A percentile compares a stretch with the other conserved stretches of the same genome.
These are phyloP conservation scores for Colletotrichum zoysiae DNA, from an alignment of 2,329 filamentous ascomycete species.

Conservation along the genomic window DNA sequence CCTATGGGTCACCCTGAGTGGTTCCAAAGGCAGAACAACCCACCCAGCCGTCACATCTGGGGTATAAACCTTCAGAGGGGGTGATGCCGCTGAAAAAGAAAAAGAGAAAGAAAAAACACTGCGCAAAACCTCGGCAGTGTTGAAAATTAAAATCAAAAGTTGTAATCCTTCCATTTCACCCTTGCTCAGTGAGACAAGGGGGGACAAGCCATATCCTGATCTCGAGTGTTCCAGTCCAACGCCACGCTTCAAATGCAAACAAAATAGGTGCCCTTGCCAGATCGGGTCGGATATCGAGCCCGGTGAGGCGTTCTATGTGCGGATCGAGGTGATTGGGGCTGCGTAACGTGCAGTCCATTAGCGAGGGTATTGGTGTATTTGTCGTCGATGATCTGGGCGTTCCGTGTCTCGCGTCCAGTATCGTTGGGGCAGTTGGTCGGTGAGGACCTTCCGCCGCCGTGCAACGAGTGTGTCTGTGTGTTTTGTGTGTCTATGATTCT, in stretches of 20 bases:
- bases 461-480: slow-evolving; percentile 2
- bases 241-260: slow-evolving; percentile 37
- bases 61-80: slow-evolving; percentile 36
- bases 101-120: slow-evolving; percentile 9
- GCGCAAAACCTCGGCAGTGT: slow-evolving; percentile 11
- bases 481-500: slow-evolving; percentile 37
- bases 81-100: slow-evolving; percentile 21
- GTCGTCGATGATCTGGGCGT: background rate
- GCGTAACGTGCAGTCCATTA: slow-evolving; percentile 37
- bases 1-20: background rate
- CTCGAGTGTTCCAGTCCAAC: slow-evolving; percentile 33
- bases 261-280: slow-evolving; percentile 32
- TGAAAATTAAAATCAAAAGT: slow-evolving; percentile 17
- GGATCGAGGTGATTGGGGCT: slow-evolving; percentile 17
- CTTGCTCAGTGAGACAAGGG: slow-evolving; percentile 8
- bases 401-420: background rate
- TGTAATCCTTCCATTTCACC: slow-evolving; percentile 11
- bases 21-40: background rate
- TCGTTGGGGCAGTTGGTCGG: slow-evolving; percentile 12
- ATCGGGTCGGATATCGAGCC: slow-evolving; percentile 11
- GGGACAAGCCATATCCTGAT: slow-evolving; percentile 19
- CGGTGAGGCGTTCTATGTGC: slow-evolving; percentile 28
- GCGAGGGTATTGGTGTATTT: slow-evolving; percentile 28
- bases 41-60: slow-evolving; percentile 32
- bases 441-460: slow-evolving; percentile 27